Evolutionary conservation across 2,329 filamentous ascomycete species (phyloP).

Genomic region (Alternaria angustiovoidea): DNA sequence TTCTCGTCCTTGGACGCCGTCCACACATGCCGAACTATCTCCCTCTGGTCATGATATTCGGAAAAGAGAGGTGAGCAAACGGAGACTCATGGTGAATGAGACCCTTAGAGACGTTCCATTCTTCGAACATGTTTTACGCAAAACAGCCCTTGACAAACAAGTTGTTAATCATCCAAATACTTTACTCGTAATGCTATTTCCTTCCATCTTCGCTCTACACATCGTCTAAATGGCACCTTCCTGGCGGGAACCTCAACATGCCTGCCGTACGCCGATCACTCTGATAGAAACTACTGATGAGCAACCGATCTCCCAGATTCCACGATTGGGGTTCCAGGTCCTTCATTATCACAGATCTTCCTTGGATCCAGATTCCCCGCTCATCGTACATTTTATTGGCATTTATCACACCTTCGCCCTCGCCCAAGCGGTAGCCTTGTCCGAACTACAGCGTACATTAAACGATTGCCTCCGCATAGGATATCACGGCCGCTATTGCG

Average conservation of each 20-base stretch:
- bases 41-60: not conserved
- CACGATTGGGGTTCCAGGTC: not conserved
- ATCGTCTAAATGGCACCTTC: not conserved
- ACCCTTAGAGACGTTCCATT: not conserved
- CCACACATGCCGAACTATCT: not conserved
- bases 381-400: constrained; percentile 1
- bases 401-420: not conserved
- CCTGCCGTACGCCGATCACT: not conserved
- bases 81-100: not conserved
- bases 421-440: not conserved
- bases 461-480: not conserved
- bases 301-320: not conserved
- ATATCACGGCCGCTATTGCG: constrained; percentile 6
- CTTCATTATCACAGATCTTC: not conserved
- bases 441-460: not conserved
- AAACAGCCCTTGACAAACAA: constrained; percentile 1
- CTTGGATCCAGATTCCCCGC: not conserved
- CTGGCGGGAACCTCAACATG: not conserved
- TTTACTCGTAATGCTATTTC: not conserved
- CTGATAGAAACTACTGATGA: not conserved
- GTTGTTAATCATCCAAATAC: not conserved
- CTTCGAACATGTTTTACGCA: not conserved
- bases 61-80: constrained; percentile 3
- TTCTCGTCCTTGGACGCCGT: not conserved
- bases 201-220: not conserved